Percentiles rank a stretch among this genome's conserved stretches.
Evolutionary conservation across 1,284 basidiomycete genomes (phyloP).

Genomic region (Mixia osmundae): DNA sequence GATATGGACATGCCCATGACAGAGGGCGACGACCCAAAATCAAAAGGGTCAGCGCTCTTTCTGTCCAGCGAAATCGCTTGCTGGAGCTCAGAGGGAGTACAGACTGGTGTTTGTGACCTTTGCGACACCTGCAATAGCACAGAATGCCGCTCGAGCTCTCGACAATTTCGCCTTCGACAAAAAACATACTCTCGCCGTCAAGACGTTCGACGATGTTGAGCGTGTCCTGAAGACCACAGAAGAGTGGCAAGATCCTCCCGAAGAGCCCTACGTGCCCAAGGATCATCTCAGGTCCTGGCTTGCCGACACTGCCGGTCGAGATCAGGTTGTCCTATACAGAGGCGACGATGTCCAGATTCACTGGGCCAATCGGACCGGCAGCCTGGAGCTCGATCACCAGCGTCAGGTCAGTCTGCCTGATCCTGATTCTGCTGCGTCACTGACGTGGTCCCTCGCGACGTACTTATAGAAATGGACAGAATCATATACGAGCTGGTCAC

Average conservation of each 20-base stretch:
- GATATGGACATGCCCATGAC: constrained; percentile 24
- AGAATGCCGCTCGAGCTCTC: constrained; percentile 51
- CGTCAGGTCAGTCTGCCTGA: constrained; percentile 34
- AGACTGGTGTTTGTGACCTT: constrained; percentile 84
- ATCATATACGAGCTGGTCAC: constrained; percentile 93
- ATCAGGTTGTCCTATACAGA: constrained; percentile 87
- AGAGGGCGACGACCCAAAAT: constrained; percentile 22
- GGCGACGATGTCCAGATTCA: constrained; percentile 73
- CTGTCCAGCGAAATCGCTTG: too few species aligned
- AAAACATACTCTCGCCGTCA: constrained; percentile 71
- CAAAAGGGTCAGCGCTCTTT: constrained; percentile 9
- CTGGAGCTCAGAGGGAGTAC: too few species aligned
- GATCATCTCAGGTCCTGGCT: constrained; percentile 93
- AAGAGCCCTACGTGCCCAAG: constrained; percentile 63
- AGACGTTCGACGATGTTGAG: constrained; percentile 84
- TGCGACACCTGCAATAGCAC: constrained; percentile 54
- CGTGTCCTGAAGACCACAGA: constrained; percentile 58
- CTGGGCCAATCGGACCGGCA: constrained; percentile 83
- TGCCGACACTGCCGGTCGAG: constrained; percentile 69
- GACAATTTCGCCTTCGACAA: constrained; percentile 76
- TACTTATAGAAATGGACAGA: constrained; percentile 67
- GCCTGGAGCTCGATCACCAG: constrained; percentile 51
- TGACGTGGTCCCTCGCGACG: not conserved
- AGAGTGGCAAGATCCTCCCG: constrained; percentile 52
- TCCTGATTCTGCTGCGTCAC: not conserved